Percentiles rank a stretch among this genome's conserved stretches.
phyloP scores from a whole-genome alignment of 2,329 filamentous ascomycete species.

The Fonsecaea multimorphosa region DNA sequence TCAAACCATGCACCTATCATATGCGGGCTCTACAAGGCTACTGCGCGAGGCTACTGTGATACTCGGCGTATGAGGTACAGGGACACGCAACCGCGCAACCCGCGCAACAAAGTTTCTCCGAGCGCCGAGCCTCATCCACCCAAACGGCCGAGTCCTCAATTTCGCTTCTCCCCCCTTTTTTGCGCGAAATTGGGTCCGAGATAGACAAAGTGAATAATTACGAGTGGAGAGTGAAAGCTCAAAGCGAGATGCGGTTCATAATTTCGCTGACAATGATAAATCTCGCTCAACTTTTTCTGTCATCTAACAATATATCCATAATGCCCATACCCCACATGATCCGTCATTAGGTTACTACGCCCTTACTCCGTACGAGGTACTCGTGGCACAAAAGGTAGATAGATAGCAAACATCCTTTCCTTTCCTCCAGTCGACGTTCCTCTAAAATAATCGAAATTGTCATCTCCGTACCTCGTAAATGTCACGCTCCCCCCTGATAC shows the following conservation, averaged over 20 bases:
- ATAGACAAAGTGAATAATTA: no score
- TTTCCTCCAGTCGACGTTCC: not conserved
- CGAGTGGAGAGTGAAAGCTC: not conserved
- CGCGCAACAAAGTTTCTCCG: not conserved
- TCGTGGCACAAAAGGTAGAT: not conserved
- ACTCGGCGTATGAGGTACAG: no score
- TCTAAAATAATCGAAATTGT: not conserved
- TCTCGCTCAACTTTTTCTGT: not conserved
- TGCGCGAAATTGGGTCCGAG: not conserved
- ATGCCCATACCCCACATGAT: not conserved
- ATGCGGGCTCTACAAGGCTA: no score
- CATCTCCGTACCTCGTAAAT: not conserved
- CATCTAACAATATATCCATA: not conserved
- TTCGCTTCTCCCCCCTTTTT: conserved; percentile 1
- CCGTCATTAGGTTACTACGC: not conserved
- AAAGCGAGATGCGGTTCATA: not conserved
- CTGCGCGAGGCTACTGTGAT: no score
- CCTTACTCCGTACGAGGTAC: no score
- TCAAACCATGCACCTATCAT: no score
- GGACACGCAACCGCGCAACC: no score
- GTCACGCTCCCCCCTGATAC: not conserved
- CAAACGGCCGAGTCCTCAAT: not conserved
- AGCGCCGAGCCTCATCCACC: not conserved
- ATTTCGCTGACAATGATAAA: not conserved
- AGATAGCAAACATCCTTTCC: not conserved